These are phyloP conservation scores for Leptosphaerulina australis DNA, from an alignment of 2,329 filamentous ascomycete genomes.

Conservation along the genomic window DNA sequence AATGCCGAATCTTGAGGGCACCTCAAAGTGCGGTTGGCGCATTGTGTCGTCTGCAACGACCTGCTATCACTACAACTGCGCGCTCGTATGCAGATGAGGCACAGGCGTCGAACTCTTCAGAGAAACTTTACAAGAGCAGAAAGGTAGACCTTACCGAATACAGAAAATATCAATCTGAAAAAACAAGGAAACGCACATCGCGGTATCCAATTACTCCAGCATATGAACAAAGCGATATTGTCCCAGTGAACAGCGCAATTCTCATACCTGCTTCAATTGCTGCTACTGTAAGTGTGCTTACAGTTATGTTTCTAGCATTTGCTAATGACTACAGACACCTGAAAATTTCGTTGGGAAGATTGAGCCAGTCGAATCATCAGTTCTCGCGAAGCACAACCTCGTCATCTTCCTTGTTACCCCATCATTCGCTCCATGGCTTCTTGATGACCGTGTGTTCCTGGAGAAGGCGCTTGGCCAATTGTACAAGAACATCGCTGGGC, in stretches of 20 bases:
- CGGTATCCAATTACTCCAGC: neutral
- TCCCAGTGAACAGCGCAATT: conserved; percentile 28
- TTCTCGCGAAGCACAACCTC: conserved; percentile 17
- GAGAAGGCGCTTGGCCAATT: conserved; percentile 31
- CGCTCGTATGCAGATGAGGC: conserved; percentile 19
- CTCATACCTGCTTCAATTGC: conserved; percentile 37
- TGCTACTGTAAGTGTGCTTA: conserved; percentile 25
- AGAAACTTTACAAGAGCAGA: neutral
- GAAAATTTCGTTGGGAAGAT: conserved; percentile 34
- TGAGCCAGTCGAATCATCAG: conserved; percentile 15
- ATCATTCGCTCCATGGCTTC: conserved; percentile 41
- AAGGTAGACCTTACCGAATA: neutral
- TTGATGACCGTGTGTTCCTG: conserved; percentile 35
- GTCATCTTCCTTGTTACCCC: conserved; percentile 44
- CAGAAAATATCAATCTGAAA: neutral
- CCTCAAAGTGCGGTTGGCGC: conserved; percentile 15
- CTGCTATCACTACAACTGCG: neutral
- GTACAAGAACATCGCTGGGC: conserved; percentile 15
- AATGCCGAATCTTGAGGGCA: conserved; percentile 34
- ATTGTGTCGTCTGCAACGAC: conserved; percentile 7
- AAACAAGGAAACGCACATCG: neutral
- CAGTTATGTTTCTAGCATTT: neutral
- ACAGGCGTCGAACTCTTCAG: neutral
- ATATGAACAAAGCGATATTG: neutral
- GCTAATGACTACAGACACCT: conserved; percentile 27